A percentile compares a stretch with the other conserved stretches of the same genome.
These are phyloP conservation scores for Coprinopsis cinerea DNA, from an alignment of 768 basidiomycete species.

Conservation along the genomic window DNA sequence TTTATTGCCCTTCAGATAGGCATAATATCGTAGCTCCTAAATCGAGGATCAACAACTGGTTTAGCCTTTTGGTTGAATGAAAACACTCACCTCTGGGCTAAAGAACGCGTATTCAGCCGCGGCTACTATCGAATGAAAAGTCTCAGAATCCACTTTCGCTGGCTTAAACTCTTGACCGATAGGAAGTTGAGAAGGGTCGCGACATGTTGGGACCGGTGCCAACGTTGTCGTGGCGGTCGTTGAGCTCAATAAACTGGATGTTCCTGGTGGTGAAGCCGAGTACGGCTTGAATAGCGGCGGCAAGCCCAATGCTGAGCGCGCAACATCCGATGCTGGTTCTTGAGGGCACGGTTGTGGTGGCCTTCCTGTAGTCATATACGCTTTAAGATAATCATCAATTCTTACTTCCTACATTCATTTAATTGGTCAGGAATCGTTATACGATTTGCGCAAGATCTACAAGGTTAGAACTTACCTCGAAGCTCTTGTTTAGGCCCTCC, in stretches of 20 bases:
- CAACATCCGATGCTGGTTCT: conserved; percentile 37
- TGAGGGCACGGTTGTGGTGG: conserved; percentile 45
- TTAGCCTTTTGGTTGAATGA: background rate
- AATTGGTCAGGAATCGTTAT: background rate
- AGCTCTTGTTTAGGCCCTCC: conserved; percentile 5
- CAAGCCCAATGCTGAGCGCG: conserved; percentile 40
- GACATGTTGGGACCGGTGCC: background rate
- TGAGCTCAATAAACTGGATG: conserved; percentile 1
- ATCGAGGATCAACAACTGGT: background rate
- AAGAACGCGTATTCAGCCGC: conserved; percentile 12
- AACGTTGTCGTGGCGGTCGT: background rate
- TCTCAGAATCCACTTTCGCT: conserved; percentile 11
- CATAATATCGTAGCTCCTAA: conserved; percentile 14
- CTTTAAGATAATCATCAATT: conserved; percentile 45
- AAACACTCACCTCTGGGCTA: conserved; percentile 12
- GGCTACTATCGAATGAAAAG: conserved; percentile 10
- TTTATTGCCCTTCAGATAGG: conserved; percentile 10
- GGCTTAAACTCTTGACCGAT: conserved; percentile 11
- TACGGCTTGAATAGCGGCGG: conserved; percentile 47
- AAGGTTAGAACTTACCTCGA: conserved; percentile 10
- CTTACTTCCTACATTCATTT: conserved; percentile 43
- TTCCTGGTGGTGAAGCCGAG: conserved; percentile 8
- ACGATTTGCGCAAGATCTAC: background rate
- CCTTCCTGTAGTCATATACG: conserved; percentile 39
- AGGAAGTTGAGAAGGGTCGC: conserved; percentile 11